Base-by-base conservation (phyloP, 345 rosid species). In the Psidium guajava region DNA sequence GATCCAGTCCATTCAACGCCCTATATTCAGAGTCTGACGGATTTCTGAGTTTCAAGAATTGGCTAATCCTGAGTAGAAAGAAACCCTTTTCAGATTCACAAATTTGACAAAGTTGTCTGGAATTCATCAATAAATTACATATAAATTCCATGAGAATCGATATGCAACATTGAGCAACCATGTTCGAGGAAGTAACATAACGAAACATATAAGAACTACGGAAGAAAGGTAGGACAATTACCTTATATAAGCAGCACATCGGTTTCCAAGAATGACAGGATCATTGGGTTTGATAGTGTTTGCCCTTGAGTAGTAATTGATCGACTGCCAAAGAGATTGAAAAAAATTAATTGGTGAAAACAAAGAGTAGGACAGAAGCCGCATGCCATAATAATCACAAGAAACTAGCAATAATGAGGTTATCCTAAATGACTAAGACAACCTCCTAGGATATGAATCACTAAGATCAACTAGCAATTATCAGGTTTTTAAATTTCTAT, bases 181-280 rank as follows among this genome's bases (percentile, higher is more conserved):
- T 69, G 77, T 36, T 69, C 2, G 2, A 61, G 44, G 44, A 24
- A 61, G 54, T 54, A 50, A 59, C 51, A 42, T 16, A 58, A 58
- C 14, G n/a, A 57, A 83, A 84, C 36, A 51, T 36, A 81, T 11
- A 54, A 8, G 50, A 24, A 84, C 85, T 40, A 81, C 28, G 2
- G 24, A 42, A 24, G 53, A 54, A 61, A 56, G 81, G 40, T 12
- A 81, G 87, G 75, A 75, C 40, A 52, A 58, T 36, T 84, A 97
- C 99, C 97, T 95, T 90, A 94, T 90, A 88, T 94, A 95, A 83
- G 98, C 92, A 85, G 97, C 89, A 90, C 97, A 88, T 84, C 99
- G 91, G 89, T 95, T 97, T 84, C 95, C 89, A 82, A 97, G 95
- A 88, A 97, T 92, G 87, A 94, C 73, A 86, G 94, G 93, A 88